A percentile compares a stretch with the other conserved stretches of the same genome.
phyloP scores from a whole-genome alignment of 441 rosid genomes.

The Breynia disticha region DNA sequence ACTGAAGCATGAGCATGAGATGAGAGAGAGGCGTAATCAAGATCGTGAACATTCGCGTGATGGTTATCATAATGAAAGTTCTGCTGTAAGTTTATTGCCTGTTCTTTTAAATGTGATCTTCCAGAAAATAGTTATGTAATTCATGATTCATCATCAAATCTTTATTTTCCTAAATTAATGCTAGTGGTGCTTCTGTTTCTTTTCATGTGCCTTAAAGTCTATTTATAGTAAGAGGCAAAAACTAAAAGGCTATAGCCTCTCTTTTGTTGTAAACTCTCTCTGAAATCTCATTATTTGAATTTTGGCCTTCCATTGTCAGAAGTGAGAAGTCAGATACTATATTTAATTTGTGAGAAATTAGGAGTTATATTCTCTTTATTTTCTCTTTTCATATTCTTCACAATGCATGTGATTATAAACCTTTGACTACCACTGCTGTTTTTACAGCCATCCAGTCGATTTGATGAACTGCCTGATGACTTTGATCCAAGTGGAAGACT shows the following conservation, averaged over 20 bases:
- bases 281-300: too few relatives aligned
- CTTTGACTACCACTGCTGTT: conserved; percentile 12
- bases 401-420: background rate
- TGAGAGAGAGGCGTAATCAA: conserved; percentile 94
- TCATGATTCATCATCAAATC: too few relatives aligned
- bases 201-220: too few relatives aligned
- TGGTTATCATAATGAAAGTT: conserved; percentile 51
- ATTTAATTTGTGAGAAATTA: background rate
- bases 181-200: too few relatives aligned
- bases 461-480: conserved; percentile 94
- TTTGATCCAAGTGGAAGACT: conserved; percentile 96
- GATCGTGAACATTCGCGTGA: conserved; percentile 91
- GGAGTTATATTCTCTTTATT: background rate
- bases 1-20: conserved; percentile 93
- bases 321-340: background rate
- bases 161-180: too few relatives aligned
- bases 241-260: too few relatives aligned
- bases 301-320: background rate
- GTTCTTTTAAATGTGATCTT: too few relatives aligned
- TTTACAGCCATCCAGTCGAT: conserved; percentile 79
- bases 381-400: background rate
- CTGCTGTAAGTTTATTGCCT: conserved; percentile 41
- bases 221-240: too few relatives aligned
- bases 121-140: too few relatives aligned
- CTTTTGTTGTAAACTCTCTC: too few relatives aligned